These are phyloP conservation scores for Pseudognaphalium luteoalbum DNA, from an alignment of 129 eudicot genomes.

Conservation along the genomic window DNA sequence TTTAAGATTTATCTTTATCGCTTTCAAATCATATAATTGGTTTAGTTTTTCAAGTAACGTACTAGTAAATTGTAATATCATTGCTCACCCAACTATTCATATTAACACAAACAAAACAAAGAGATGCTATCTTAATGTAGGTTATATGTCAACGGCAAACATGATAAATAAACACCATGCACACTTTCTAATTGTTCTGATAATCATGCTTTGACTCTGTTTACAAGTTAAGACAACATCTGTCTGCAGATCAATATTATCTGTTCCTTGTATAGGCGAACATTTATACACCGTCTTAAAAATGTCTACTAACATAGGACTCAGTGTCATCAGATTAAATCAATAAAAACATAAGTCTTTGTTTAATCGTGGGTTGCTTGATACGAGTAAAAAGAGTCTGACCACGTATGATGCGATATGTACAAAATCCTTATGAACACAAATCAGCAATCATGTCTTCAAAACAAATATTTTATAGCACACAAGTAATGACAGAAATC, in stretches of 20 bases:
- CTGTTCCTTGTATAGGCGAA: neutral
- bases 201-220: neutral
- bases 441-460: no score
- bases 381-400: neutral
- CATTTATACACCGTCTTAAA: neutral
- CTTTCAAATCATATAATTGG: conserved; percentile 3
- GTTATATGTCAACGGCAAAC: neutral
- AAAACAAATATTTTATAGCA: no score
- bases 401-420: no score
- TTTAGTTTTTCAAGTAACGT: neutral
- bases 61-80: neutral
- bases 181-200: neutral
- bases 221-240: neutral
- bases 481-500: no score
- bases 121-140: neutral
- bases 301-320: neutral
- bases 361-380: neutral
- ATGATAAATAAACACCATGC: neutral
- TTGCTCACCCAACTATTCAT: neutral
- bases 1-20: neutral
- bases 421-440: no score
- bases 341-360: neutral
- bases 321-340: neutral
- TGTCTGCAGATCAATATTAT: neutral
- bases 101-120: neutral